These are phyloP conservation scores for Tetracentron sinense DNA, from an alignment of 164 flowering plant genomes.

Conservation along the genomic window DNA sequence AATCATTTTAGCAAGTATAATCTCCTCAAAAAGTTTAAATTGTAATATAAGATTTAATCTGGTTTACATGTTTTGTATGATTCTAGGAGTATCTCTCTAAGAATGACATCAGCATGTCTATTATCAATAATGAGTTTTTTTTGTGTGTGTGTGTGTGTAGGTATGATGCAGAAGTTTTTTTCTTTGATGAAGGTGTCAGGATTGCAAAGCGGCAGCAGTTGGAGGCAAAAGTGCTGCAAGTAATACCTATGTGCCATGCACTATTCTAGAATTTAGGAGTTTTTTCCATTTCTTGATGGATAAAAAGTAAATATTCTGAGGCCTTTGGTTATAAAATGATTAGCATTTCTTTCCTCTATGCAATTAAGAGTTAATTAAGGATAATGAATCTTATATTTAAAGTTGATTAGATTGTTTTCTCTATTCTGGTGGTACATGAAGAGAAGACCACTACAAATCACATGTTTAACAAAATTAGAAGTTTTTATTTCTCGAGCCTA, in stretches of 20 bases:
- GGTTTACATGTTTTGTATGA: too few species aligned
- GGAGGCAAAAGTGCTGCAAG: slow-evolving; percentile 76
- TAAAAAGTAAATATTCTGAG: background rate
- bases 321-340: too few species aligned
- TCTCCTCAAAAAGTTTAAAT: background rate
- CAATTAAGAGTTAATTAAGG: too few species aligned
- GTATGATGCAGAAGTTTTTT: slow-evolving; percentile 80
- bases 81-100: too few species aligned
- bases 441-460: too few species aligned
- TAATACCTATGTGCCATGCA: slow-evolving; percentile 23
- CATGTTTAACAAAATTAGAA: too few species aligned
- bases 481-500: too few species aligned
- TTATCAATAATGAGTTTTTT: slow-evolving; percentile 1
- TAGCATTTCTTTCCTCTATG: too few species aligned
- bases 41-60: background rate
- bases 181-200: slow-evolving; percentile 89
- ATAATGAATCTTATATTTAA: too few species aligned
- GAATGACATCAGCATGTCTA: background rate
- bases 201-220: slow-evolving; percentile 68
- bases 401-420: background rate
- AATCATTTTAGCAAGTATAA: background rate
- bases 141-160: slow-evolving; percentile 29
- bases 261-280: background rate
- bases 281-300: background rate
- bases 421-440: background rate